Evolutionary conservation across 495 filamentous ascomycete species (phyloP).

Genomic region (Aspergillus campestris): DNA sequence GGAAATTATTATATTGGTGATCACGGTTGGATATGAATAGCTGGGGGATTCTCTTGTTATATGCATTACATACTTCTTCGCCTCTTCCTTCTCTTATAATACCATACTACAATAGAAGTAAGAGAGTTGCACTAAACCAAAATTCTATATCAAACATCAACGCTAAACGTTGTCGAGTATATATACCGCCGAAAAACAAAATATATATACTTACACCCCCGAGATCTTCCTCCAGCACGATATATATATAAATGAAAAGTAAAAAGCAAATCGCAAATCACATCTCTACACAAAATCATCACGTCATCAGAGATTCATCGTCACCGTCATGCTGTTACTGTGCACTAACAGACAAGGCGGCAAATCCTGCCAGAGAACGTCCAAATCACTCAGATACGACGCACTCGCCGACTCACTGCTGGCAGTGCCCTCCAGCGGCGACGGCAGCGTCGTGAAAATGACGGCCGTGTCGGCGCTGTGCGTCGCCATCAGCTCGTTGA

Average conservation of each 20-base stretch:
- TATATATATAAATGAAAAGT: slow-evolving; percentile 5
- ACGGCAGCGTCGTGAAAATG: slow-evolving; percentile 73
- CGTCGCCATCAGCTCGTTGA: slow-evolving; percentile 73
- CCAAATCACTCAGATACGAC: slow-evolving; percentile 67
- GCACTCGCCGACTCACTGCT: slow-evolving; percentile 59
- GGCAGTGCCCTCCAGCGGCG: slow-evolving; percentile 66
- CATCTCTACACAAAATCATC: neutral
- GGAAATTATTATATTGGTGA: too few relatives aligned
- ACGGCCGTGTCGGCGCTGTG: slow-evolving; percentile 68
- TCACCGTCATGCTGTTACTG: slow-evolving; percentile 87
- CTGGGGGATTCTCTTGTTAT: too few relatives aligned
- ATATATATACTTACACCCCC: slow-evolving; percentile 2
- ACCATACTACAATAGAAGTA: too few relatives aligned
- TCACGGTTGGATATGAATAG: too few relatives aligned
- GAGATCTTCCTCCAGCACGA: neutral
- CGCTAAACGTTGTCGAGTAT: too few relatives aligned
- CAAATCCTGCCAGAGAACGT: slow-evolving; percentile 59
- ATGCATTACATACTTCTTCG: too few relatives aligned
- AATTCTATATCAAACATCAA: too few relatives aligned
- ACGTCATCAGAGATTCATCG: slow-evolving; percentile 58
- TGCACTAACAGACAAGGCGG: slow-evolving; percentile 71
- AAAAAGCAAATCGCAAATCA: neutral
- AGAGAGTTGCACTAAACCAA: too few relatives aligned
- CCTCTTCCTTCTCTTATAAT: too few relatives aligned
- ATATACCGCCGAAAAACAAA: too few relatives aligned